These are phyloP conservation scores for Myxozyma melibiosi DNA, from an alignment of 805 yeast genomes.

Conservation along the genomic window DNA sequence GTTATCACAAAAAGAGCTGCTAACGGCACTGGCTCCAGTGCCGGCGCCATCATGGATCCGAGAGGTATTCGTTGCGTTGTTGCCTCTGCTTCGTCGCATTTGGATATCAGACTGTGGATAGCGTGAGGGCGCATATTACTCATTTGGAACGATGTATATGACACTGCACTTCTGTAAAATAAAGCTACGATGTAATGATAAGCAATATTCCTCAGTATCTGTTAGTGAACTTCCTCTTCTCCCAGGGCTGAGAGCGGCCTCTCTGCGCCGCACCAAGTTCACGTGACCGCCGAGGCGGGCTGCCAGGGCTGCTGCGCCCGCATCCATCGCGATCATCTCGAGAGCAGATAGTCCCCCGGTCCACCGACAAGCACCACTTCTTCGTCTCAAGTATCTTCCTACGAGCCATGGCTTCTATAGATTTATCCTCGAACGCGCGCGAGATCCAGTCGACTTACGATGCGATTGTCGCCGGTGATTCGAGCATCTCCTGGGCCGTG, in stretches of 20 bases:
- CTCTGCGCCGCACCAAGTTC: no score
- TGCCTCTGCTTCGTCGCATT: slow-evolving; percentile 66
- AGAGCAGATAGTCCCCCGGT: no score
- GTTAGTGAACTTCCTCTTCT: no score
- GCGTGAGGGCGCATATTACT: background rate
- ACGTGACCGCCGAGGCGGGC: no score
- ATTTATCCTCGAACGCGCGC: slow-evolving; percentile 30
- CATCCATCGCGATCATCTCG: no score
- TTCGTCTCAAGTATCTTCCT: background rate
- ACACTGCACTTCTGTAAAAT: no score
- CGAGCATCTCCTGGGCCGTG: slow-evolving; percentile 70
- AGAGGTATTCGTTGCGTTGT: slow-evolving; percentile 61
- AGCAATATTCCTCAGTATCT: no score
- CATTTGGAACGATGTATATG: no score
- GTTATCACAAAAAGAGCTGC: slow-evolving; percentile 36
- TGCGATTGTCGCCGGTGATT: slow-evolving; percentile 76
- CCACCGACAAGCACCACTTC: background rate
- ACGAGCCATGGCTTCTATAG: slow-evolving; percentile 27
- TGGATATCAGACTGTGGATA: slow-evolving; percentile 57
- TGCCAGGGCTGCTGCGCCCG: no score
- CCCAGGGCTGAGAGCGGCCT: no score
- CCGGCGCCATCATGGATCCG: slow-evolving; percentile 40
- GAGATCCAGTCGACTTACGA: slow-evolving; percentile 55
- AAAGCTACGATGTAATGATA: no score
- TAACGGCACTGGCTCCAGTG: slow-evolving; percentile 31